Evolutionary conservation across 1,284 basidiomycete species (phyloP), one percentile per base, ranked within the genome.

Genomic region (Trichosporon ovoides): DNA sequence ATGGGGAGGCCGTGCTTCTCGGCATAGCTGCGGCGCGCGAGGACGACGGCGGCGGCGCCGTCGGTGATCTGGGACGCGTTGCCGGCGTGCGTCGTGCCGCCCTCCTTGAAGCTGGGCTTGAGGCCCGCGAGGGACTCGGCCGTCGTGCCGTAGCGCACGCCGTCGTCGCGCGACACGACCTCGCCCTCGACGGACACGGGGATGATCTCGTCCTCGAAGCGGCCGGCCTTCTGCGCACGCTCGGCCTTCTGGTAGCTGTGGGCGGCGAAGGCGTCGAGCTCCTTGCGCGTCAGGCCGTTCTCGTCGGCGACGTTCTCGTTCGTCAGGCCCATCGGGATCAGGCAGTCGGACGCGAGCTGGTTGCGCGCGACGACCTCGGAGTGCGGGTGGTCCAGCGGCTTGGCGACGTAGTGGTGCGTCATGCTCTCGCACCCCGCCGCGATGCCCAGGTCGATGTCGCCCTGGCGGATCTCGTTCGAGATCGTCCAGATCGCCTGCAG

Each of bases 381-480:
- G 80, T 85, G 87, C 52, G 85, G 84, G 58, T 85, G 81, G 53
- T 85, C 88, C 76, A 84, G 83, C 34, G 85, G 84, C 67, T 80
- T 82, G 24, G 88, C 81, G 43, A 88, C 89, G 72, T 83, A 93
- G 57, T 89, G 87, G 69, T 85, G 84, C 0, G 92, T 92, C 95
- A 98, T 98, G 51, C 86, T 89, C 80, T 98, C 95, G 37, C 94
- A 92, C 71, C 95, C 95, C 51, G 91, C 91, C 70, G 89, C 90
- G 61, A 98, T 92, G 65, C 95, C 94, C 71, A 97, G 87, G 74
- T 94, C 88, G 66, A 95, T 91, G 71, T 94, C 88, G 28, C 89
- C 88, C 11, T 82, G 81, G 28, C 84, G 82, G 60, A 94, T 87
- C 70, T 89, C 84, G 76, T 92, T 93, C 22, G 88, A 83, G 60